These are phyloP conservation scores for Prunus mira DNA, from an alignment of 306 rosid species.

Conservation along the genomic window DNA sequence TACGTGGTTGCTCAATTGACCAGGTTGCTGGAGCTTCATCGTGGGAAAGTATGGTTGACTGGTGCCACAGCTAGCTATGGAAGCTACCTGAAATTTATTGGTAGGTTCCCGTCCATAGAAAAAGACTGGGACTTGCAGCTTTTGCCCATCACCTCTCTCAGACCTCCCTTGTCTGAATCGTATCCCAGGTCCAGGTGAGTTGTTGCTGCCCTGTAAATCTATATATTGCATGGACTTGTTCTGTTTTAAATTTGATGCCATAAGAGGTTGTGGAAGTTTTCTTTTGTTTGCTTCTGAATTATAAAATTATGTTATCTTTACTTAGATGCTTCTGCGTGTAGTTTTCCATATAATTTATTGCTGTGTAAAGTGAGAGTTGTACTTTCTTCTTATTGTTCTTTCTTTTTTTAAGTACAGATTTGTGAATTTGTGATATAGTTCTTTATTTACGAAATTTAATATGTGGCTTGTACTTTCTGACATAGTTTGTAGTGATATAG, in stretches of 20 bases:
- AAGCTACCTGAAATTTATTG: conserved; percentile 66
- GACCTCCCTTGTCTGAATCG: conserved; percentile 50
- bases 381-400: not conserved
- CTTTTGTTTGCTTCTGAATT: conserved; percentile 17
- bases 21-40: conserved; percentile 40
- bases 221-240: not conserved
- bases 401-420: not conserved
- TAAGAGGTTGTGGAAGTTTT: not conserved
- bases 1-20: conserved; percentile 49
- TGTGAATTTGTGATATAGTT: not conserved
- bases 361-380: not conserved
- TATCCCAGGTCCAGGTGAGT: conserved; percentile 70
- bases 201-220: not conserved
- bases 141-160: conserved; percentile 80
- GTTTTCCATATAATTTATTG: not conserved
- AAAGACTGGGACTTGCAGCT: conserved; percentile 89
- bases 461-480: not conserved
- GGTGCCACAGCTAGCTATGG: conserved; percentile 75
- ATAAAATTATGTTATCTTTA: not conserved
- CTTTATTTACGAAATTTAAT: not conserved
- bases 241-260: not conserved
- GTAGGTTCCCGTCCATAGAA: conserved; percentile 62
- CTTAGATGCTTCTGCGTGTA: not conserved
- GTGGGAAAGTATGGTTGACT: conserved; percentile 66
- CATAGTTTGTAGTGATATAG: too few relatives aligned